phyloP scores from a whole-genome alignment of 805 yeast species.

The Ogataea populi-albae region DNA sequence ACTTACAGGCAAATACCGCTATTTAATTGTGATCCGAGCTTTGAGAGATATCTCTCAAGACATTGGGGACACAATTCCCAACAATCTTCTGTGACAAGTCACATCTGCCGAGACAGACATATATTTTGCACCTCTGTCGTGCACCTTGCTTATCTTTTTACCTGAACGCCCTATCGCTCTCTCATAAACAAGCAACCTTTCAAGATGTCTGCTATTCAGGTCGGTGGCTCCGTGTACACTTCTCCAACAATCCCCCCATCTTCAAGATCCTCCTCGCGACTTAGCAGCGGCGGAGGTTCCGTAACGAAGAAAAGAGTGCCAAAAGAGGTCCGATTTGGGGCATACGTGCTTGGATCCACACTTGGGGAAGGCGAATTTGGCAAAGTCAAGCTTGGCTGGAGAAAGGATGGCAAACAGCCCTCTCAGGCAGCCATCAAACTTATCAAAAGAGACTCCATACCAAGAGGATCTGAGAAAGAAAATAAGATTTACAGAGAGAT shows the following conservation, averaged over 20 bases:
- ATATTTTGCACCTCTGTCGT: too few species aligned
- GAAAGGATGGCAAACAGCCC: slow-evolving; percentile 74
- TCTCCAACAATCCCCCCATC: slow-evolving; percentile 12
- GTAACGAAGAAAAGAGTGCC: slow-evolving; percentile 37
- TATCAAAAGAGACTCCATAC: slow-evolving; percentile 83
- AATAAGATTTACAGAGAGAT: slow-evolving; percentile 90
- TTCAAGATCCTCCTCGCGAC: slow-evolving; percentile 16
- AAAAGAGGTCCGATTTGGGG: slow-evolving; percentile 81
- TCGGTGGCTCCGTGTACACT: too few species aligned
- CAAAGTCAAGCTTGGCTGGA: slow-evolving; percentile 95
- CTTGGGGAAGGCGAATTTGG: slow-evolving; percentile 98
- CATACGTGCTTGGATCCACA: slow-evolving; percentile 86
- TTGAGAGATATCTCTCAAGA: too few species aligned
- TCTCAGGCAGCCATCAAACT: slow-evolving; percentile 92
- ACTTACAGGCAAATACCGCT: too few species aligned
- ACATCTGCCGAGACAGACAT: too few species aligned
- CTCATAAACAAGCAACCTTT: too few species aligned
- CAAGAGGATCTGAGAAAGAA: slow-evolving; percentile 81
- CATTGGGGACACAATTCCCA: too few species aligned
- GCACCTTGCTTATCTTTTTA: too few species aligned
- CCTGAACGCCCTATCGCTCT: too few species aligned
- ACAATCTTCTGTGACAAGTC: too few species aligned
- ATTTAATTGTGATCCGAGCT: too few species aligned
- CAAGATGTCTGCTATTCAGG: too few species aligned
- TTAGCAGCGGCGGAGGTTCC: slow-evolving; percentile 21